A percentile compares a stretch with the other conserved stretches of the same genome.
phyloP scores from a whole-genome alignment of 2,329 filamentous ascomycete species.

The Epichloe uncinata region DNA sequence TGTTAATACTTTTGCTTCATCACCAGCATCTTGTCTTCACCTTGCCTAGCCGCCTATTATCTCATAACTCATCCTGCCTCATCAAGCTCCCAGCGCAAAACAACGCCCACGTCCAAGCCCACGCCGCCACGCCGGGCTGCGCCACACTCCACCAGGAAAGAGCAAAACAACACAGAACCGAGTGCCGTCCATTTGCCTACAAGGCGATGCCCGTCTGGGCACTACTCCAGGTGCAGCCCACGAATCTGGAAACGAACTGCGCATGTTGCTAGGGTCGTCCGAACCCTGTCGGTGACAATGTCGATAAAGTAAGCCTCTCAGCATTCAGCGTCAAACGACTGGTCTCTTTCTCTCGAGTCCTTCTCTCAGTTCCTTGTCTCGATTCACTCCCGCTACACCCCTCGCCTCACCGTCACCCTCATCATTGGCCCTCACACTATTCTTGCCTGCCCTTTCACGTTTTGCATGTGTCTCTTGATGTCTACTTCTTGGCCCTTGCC shows the following conservation, averaged over 20 bases:
- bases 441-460: no score
- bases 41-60: constrained; percentile 6
- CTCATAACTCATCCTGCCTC: background rate
- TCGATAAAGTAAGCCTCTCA: constrained; percentile 39
- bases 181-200: no score
- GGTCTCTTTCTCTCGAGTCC: constrained; percentile 1
- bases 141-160: background rate
- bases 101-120: background rate
- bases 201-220: background rate
- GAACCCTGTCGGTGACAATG: constrained; percentile 29
- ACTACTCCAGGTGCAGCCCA: constrained; percentile 2
- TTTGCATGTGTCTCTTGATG: background rate
- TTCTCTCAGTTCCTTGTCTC: constrained; percentile 6
- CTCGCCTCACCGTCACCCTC: background rate
- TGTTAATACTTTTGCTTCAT: background rate
- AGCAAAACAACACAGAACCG: background rate
- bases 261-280: constrained; percentile 16
- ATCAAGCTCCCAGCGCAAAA: background rate
- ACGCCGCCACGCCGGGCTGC: background rate
- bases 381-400: constrained; percentile 1
- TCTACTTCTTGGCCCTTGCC: background rate
- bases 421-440: background rate
- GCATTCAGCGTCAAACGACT: constrained; percentile 2
- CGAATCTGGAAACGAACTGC: constrained; percentile 3
- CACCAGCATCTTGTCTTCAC: background rate